A percentile compares a stretch with the other conserved stretches of the same genome.
phyloP scores from a whole-genome alignment of 768 basidiomycete species.

The Amanita molliuscula region DNA sequence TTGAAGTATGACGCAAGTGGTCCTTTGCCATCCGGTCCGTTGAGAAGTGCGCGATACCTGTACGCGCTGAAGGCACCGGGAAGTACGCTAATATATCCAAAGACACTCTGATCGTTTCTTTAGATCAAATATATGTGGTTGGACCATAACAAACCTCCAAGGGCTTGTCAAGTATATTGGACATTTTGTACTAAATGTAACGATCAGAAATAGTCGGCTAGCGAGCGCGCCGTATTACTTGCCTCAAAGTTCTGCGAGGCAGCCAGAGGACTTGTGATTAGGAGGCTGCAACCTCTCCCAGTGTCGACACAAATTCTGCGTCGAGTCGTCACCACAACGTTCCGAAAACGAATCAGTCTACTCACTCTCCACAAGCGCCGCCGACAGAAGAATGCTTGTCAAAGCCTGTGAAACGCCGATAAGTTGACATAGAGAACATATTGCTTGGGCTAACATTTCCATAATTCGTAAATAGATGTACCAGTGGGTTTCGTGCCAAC shows the following conservation, averaged over 20 bases:
- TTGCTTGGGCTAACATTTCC: constrained; percentile 58
- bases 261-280: constrained; percentile 67
- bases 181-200: constrained; percentile 73
- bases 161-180: constrained; percentile 93
- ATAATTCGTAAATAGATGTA: constrained; percentile 92
- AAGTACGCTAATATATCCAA: constrained; percentile 80
- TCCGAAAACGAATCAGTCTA: neutral
- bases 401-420: constrained; percentile 39
- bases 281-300: constrained; percentile 59
- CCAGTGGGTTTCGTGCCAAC: constrained; percentile 94
- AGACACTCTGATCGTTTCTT: constrained; percentile 45
- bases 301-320: constrained; percentile 73
- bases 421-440: neutral
- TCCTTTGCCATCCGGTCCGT: constrained; percentile 81
- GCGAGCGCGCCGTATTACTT: neutral
- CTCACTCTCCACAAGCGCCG: constrained; percentile 91
- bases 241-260: constrained; percentile 96
- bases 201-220: neutral
- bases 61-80: constrained; percentile 93
- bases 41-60: constrained; percentile 78
- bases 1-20: constrained; percentile 91
- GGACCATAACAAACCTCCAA: constrained; percentile 53
- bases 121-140: neutral
- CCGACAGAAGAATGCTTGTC: constrained; percentile 81
- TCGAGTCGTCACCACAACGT: neutral